A percentile compares a stretch with the other conserved stretches of the same genome.
phyloP scores from a whole-genome alignment of 257 asterid species.

The Apocynum venetum region DNA sequence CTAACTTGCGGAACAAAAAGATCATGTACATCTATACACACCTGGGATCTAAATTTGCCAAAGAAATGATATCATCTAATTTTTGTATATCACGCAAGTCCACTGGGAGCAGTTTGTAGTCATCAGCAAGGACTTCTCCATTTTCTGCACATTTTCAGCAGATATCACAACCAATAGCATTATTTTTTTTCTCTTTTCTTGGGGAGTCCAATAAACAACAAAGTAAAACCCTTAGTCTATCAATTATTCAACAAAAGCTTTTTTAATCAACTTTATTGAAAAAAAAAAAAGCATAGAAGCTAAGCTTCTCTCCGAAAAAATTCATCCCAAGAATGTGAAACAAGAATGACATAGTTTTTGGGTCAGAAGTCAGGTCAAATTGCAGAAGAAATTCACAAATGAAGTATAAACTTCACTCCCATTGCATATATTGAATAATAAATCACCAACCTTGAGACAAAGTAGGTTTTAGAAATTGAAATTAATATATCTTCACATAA shows the following conservation, averaged over 20 bases:
- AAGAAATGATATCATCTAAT: slow-evolving; percentile 58
- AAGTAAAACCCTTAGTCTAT: not conserved
- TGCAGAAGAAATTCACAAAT: not conserved
- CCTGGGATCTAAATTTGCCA: slow-evolving; percentile 90
- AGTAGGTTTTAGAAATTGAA: not conserved
- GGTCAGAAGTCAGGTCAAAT: not conserved
- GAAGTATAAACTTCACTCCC: not conserved
- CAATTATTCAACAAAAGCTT: not conserved
- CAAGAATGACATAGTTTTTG: not conserved
- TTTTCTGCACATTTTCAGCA: slow-evolving; percentile 55
- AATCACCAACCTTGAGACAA: not conserved
- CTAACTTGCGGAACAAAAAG: slow-evolving; percentile 37
- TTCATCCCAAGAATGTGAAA: not conserved
- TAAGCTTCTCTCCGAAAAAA: not conserved
- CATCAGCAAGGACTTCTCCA: slow-evolving; percentile 82
- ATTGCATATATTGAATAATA: not conserved
- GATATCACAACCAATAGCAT: not conserved
- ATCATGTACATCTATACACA: slow-evolving; percentile 32
- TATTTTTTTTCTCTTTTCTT: not conserved
- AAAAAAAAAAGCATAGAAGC: not conserved
- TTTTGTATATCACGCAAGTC: slow-evolving; percentile 72
- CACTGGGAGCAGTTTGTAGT: slow-evolving; percentile 90
- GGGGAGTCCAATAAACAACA: not conserved
- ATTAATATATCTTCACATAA: not conserved
- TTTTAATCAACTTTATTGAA: not conserved